Base-by-base conservation (phyloP, 306 rosid species). In the Begonia masoniana region DNA sequence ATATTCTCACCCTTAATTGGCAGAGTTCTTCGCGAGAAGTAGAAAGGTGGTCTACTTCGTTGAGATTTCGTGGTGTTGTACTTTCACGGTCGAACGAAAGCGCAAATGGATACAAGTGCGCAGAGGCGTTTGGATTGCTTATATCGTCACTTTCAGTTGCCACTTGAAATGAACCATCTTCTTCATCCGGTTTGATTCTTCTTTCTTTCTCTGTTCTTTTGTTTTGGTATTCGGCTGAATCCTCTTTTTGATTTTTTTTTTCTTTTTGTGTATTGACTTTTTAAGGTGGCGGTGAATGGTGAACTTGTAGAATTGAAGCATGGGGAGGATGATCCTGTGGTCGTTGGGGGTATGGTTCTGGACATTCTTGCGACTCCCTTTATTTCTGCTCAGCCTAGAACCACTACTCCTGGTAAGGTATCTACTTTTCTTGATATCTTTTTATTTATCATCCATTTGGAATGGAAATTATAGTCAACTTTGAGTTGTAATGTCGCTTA, bases 341-440 rank as follows among this genome's bases (percentile, higher is more conserved):
- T 89, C 59, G 71, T 85, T 50, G 97, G 97, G 21, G 95, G 84
- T 50, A 85, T 89, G 97, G 94, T 85, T 19, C 66, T 89, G 76
- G 97, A 85, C 58, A 81, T 89, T 75, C 82, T 78, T 54, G 73
- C 70, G 70, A 63, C 56, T 35, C 73, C 79, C 50, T 73, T 74
- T 13, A 23, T 52, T 5, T 31, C 74, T 43, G 63, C 74, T 12
- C 62, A 48, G 60, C 71, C 76, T 43, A 26, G 74, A 56, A 62
- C 79, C 62, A 77, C 78, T 42, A 77, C 79, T 62, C 95, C 97
- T 24, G 97, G 97, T 59, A 81, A 73, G 87, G 97, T 85, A 66
- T 36, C 55, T 53, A 26, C 11, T 47, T 6, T 43, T 50, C 39
- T 16, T n/a, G 50, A 39, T 7, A 10, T 17, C 11, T 24, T 26